Percentiles rank a stretch among this genome's conserved stretches.
phyloP scores from a whole-genome alignment of 768 basidiomycete species.

The Peribolospora baueri region DNA sequence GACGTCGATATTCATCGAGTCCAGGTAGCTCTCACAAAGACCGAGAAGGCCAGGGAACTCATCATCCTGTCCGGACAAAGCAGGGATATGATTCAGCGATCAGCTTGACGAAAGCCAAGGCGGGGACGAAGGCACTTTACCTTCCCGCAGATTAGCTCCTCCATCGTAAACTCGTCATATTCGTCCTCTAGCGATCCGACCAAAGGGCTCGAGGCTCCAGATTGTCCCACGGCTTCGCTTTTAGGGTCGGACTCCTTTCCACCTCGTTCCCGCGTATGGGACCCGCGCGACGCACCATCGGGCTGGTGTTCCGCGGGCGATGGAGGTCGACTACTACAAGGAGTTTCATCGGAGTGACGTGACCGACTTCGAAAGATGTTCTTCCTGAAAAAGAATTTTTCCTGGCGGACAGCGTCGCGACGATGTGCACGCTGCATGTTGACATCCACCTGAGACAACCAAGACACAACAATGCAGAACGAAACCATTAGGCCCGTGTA shows the following conservation, averaged over 20 bases:
- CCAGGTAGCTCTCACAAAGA: conserved; percentile 59
- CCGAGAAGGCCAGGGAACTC: conserved; percentile 57
- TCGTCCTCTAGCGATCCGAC: conserved; percentile 42
- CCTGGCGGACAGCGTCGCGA: conserved; percentile 45
- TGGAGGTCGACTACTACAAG: background rate
- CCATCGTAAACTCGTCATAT: conserved; percentile 73
- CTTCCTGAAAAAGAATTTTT: conserved; percentile 75
- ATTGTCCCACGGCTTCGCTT: background rate
- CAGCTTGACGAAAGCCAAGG: background rate
- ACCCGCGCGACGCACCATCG: conserved; percentile 5
- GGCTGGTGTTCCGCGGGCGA: background rate
- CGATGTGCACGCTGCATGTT: conserved; percentile 82
- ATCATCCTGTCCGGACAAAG: conserved; percentile 24
- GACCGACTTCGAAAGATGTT: conserved; percentile 32
- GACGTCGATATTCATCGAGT: conserved; percentile 52
- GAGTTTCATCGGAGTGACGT: conserved; percentile 4
- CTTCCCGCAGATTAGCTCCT: conserved; percentile 89
- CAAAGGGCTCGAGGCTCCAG: background rate
- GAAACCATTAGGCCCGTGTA: background rate
- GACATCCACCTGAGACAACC: conserved; percentile 52
- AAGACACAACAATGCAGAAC: conserved; percentile 1
- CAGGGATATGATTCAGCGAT: background rate
- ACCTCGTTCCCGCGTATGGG: conserved; percentile 9
- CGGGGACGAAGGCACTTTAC: conserved; percentile 18
- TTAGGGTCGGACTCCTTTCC: background rate